Evolutionary conservation across 2,329 filamentous ascomycete species (phyloP), one percentile per base, ranked within the genome.

Genomic region (Juglanconis oblonga): DNA sequence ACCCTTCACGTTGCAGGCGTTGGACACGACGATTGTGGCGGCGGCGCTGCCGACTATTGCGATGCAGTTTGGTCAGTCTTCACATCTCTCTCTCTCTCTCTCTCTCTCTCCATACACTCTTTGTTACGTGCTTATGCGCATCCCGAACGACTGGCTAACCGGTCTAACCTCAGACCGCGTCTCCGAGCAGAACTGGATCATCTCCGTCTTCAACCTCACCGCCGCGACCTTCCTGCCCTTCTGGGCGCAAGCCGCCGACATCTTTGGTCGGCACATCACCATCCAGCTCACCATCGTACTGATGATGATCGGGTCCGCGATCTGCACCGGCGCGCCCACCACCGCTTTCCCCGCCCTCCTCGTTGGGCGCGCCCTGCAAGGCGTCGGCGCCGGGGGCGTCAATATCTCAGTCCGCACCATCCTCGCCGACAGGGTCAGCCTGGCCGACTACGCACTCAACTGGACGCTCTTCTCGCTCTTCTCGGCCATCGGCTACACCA

Each of bases 171-270:
- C 58, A 81, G 80, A 78, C 62, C 69, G 85, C 67, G 68, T 85
- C 4, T 77, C 81, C 17, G 81, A 87, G 65, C 76, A 88, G 2
- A 89, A 87, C 67, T 89, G 86, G 86, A 87, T 91, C 67, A 82
- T 89, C 17, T 87, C 87, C 0, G 78, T 86, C 6, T 90, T 89
- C 71, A 89, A 86, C 55, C 75, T 91, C 13, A 87, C 86, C 0
- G 84, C 84, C 0, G 86, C 87, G 1, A 82, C 86, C 1, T 89
- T 89, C 64, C 85, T 89, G 8, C 87, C 87, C 3, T 81, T 83
- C 55, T 89, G 86, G 73, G 85, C 83, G 1, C 86, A 89, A 65
- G 77, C 87, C 49, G 81, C 84, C 14, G 85, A 90, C 64, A 79
- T 89, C 33, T 88, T 87, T 65, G 87, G 87, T 14, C 80, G 87